Conservation (phyloP, 1,284 basidiomycete species). For the Hemileia vastatrix region DNA sequence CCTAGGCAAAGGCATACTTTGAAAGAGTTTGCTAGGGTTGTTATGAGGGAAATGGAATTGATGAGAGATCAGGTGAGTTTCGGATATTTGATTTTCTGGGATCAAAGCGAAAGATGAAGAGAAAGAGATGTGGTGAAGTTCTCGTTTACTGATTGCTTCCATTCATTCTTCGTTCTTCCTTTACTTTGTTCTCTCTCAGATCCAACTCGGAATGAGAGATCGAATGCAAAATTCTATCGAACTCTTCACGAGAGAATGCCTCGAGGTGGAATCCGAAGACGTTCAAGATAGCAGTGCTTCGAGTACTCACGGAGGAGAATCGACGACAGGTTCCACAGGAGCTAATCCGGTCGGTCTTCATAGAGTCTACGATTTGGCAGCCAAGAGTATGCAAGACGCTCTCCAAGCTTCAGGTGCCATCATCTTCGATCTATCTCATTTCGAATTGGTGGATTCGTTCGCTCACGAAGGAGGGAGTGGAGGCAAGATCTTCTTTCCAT, state of each 20-base stretch:
- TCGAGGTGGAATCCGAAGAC: slow-evolving; percentile 73
- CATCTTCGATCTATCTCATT: slow-evolving; percentile 81
- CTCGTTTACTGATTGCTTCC: background rate
- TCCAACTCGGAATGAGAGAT: slow-evolving; percentile 79
- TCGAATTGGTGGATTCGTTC: slow-evolving; percentile 71
- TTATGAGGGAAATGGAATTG: slow-evolving; percentile 91
- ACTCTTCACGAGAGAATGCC: slow-evolving; percentile 83
- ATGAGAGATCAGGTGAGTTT: slow-evolving; percentile 72
- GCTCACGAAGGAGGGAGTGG: slow-evolving; percentile 57
- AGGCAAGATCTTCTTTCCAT: slow-evolving; percentile 37
- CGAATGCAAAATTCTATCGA: slow-evolving; percentile 91
- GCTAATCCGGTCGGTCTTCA: slow-evolving; percentile 64
- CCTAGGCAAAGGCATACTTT: slow-evolving; percentile 81
- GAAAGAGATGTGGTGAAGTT: background rate
- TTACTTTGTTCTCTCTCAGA: slow-evolving; percentile 50
- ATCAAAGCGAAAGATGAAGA: too few species aligned
- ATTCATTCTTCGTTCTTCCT: too few species aligned
- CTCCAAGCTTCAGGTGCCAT: slow-evolving; percentile 83
- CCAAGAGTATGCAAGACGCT: slow-evolving; percentile 74
- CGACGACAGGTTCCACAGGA: background rate
- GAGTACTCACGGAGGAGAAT: background rate
- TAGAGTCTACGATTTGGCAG: slow-evolving; percentile 73
- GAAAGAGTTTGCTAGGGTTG: slow-evolving; percentile 80
- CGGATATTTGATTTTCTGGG: background rate
- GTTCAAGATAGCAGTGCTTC: slow-evolving; percentile 25